phyloP scores from a whole-genome alignment of 177 flowering plant genomes.

The Tripterygium wilfordii region DNA sequence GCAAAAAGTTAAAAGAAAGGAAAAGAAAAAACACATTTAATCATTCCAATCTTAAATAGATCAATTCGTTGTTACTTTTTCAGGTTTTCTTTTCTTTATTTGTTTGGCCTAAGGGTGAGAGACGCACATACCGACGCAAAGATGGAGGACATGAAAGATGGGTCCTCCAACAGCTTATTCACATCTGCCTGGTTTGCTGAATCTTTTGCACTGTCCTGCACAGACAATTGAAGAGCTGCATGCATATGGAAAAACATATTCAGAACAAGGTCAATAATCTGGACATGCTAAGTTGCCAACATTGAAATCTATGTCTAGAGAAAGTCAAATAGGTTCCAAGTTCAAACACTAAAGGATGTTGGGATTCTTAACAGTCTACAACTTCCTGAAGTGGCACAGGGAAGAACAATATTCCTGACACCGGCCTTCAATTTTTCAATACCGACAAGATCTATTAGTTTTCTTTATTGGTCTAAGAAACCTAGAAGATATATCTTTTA shows the following conservation, averaged over 20 bases:
- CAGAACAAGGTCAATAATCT: neutral
- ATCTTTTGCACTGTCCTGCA: constrained; percentile 57
- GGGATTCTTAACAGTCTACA: too few relatives aligned
- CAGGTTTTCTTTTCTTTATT: neutral
- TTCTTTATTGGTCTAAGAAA: constrained; percentile 72
- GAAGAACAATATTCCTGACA: constrained; percentile 82
- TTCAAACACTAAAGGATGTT: too few relatives aligned
- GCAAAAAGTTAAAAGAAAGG: neutral
- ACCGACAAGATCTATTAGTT: constrained; percentile 89
- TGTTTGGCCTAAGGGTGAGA: neutral
- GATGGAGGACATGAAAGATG: constrained; percentile 72
- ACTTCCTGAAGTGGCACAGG: constrained; percentile 74
- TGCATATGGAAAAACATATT: constrained; percentile 8
- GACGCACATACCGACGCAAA: constrained; percentile 58
- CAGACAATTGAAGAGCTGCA: constrained; percentile 87
- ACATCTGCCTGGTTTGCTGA: constrained; percentile 48
- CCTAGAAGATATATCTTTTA: constrained; percentile 62
- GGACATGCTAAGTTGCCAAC: too few relatives aligned
- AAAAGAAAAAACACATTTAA: too few relatives aligned
- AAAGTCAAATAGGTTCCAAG: too few relatives aligned
- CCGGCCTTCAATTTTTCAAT: constrained; percentile 97
- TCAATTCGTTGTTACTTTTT: too few relatives aligned
- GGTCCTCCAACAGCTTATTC: constrained; percentile 72
- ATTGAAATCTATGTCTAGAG: too few relatives aligned
- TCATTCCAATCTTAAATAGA: too few relatives aligned